Evolutionary conservation across 2,329 filamentous ascomycete genomes (phyloP), one percentile per base, ranked within the genome.

Genomic region (Talaromyces atroroseus): DNA sequence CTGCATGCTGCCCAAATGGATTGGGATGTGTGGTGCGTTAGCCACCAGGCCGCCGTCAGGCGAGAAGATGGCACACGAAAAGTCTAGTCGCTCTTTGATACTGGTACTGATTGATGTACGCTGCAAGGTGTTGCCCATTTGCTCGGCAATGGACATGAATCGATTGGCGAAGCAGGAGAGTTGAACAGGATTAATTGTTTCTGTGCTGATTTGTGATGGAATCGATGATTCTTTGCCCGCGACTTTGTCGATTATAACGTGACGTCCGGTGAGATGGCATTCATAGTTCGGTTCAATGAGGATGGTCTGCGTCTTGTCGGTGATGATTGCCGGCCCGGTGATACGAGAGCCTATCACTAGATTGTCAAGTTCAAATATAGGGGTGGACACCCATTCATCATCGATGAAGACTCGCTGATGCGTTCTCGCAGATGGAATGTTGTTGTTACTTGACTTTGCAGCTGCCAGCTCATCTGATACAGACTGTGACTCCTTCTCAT

Each of bases 81-180:
- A 92, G 65, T 92, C 89, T 0, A 92, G 79, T 2, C 88, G 82
- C 88, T 92, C 89, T 68, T 92, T 92, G 63, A 92, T 87, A 64
- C 91, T 92, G 0, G 86, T 90, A 64, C 82, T 88, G 54, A 92
- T 86, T 66, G 90, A 90, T 0, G 88, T 91, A 74, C 90, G 91
- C 66, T 91, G 88, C 11, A 91, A 73, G 7, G 87, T 85, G 55
- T 86, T 77, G 1, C 89, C 88, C 89, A 92, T 92, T 66, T 92
- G 88, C 71, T 92, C 89, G 0, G 89, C 88, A 63, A 92, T 90
- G 6, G 86, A 85, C 88, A 92, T 92, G 72, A 92, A 92, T 5
- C 88, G 81, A 67, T 92, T 87, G 0, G 86, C 86, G 62, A 92
- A 92, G 58, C 92, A 87, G 65, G 84, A 87, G 1, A 92, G 79